A percentile compares a stretch with the other conserved stretches of the same genome.
Evolutionary conservation across 2,329 filamentous ascomycete genomes (phyloP).

Genomic region (Cladophialophora chaetospira): DNA sequence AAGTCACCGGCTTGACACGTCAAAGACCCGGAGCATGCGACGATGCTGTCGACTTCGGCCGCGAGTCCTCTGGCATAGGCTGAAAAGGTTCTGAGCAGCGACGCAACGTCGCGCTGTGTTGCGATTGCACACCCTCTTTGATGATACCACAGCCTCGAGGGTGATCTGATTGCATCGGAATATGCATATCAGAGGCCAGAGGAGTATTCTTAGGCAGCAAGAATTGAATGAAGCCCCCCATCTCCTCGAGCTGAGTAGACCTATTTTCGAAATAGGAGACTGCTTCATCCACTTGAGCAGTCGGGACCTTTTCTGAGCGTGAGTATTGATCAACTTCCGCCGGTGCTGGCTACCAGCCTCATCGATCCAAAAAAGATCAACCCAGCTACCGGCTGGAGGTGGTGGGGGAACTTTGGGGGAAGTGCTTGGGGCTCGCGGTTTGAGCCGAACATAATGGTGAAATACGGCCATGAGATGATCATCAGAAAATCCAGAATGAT

Average conservation of each 20-base stretch:
- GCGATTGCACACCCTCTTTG: too few relatives aligned
- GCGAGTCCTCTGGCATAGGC: background rate
- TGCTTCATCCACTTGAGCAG: conserved; percentile 1
- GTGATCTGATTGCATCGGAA: too few relatives aligned
- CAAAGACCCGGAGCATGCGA: background rate
- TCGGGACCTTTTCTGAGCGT: conserved; percentile 4
- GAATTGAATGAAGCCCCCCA: background rate
- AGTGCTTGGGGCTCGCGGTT: background rate
- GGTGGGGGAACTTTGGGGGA: background rate
- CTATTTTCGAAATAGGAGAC: background rate
- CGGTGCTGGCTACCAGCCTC: conserved; percentile 6
- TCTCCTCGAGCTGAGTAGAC: background rate
- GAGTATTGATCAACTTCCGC: conserved; percentile 6
- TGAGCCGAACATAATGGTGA: background rate
- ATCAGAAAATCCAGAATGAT: background rate
- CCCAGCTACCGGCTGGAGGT: background rate
- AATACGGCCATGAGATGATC: background rate
- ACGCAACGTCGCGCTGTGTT: background rate
- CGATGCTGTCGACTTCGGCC: background rate
- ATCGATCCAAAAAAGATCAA: conserved; percentile 12
- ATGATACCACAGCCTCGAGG: too few relatives aligned
- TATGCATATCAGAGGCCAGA: too few relatives aligned
- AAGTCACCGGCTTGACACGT: background rate
- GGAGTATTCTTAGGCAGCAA: background rate
- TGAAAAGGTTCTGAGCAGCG: background rate